Evolutionary conservation across 108 stramenopile genomes (phyloP).

Genomic region (Cyclotella baltica): DNA sequence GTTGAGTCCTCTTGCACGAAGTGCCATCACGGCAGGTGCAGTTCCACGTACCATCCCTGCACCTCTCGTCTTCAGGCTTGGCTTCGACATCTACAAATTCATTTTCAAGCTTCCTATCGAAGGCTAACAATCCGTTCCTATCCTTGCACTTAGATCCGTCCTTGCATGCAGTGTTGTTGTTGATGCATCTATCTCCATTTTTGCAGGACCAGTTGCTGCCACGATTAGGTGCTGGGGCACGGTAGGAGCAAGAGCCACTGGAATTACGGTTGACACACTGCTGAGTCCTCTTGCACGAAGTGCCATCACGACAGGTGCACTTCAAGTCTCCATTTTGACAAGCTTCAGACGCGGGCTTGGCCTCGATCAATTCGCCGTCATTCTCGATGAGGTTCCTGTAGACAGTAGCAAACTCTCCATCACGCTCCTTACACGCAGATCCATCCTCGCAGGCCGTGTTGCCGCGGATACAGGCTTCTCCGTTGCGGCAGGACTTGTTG

Average conservation of each 20-base stretch:
- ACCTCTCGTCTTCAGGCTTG: background rate
- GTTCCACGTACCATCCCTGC: background rate
- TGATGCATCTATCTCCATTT: background rate
- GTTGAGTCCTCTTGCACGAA: background rate
- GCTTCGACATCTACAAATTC: background rate
- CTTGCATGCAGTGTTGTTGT: background rate
- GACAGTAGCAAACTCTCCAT: background rate
- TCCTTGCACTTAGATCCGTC: background rate
- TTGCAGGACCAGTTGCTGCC: background rate
- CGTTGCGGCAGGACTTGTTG: background rate
- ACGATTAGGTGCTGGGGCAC: background rate
- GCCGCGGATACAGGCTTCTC: background rate
- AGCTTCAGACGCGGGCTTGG: background rate
- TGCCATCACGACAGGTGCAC: background rate
- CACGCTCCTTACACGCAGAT: background rate
- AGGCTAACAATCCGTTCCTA: background rate
- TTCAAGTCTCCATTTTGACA: background rate
- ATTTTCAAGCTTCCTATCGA: background rate
- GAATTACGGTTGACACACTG: background rate
- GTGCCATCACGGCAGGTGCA: background rate
- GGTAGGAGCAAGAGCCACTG: background rate
- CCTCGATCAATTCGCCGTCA: background rate
- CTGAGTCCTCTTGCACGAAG: background rate
- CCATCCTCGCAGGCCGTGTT: constrained; percentile 2
- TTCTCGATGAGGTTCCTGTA: background rate